Evolutionary conservation across 768 basidiomycete genomes (phyloP).

Genomic region (Dioszegia hungarica): DNA sequence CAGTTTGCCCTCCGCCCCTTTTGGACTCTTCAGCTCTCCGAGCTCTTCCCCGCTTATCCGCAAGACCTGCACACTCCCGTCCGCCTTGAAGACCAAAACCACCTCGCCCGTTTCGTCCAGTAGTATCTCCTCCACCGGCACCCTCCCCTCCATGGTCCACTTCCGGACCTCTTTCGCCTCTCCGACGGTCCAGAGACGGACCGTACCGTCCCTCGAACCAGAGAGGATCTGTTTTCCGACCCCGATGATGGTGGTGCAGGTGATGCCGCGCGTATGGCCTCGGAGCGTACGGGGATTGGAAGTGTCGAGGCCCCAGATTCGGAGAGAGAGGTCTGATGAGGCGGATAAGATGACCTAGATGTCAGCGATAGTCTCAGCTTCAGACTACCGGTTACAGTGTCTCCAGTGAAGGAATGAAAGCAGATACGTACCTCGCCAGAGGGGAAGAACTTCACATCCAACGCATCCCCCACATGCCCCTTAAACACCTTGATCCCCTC

Average conservation of each 20-base stretch:
- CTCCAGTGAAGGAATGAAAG: too few species aligned
- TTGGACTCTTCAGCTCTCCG: neutral
- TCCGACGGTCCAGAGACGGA: conserved; percentile 70
- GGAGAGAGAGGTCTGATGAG: conserved; percentile 63
- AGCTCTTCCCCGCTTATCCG: neutral
- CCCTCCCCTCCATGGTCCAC: conserved; percentile 50
- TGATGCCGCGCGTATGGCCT: conserved; percentile 64
- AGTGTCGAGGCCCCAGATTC: conserved; percentile 59
- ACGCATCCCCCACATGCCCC: conserved; percentile 50
- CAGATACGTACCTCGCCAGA: conserved; percentile 35
- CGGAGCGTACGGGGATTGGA: conserved; percentile 60
- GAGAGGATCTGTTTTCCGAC: conserved; percentile 66
- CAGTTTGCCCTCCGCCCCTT: neutral
- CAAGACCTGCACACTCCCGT: neutral
- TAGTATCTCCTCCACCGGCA: conserved; percentile 27
- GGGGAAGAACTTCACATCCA: conserved; percentile 46
- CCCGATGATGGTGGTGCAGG: conserved; percentile 61
- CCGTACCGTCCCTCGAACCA: conserved; percentile 62
- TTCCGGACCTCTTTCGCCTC: conserved; percentile 54
- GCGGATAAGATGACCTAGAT: conserved; percentile 63
- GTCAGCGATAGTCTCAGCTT: too few species aligned
- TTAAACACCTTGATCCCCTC: conserved; percentile 29
- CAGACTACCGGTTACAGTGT: too few species aligned
- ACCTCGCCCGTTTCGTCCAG: neutral
- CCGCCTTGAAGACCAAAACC: neutral